Evolutionary conservation across 2,329 filamentous ascomycete genomes (phyloP), one percentile per base, ranked within the genome.

Genomic region (Ilyonectria robusta): DNA sequence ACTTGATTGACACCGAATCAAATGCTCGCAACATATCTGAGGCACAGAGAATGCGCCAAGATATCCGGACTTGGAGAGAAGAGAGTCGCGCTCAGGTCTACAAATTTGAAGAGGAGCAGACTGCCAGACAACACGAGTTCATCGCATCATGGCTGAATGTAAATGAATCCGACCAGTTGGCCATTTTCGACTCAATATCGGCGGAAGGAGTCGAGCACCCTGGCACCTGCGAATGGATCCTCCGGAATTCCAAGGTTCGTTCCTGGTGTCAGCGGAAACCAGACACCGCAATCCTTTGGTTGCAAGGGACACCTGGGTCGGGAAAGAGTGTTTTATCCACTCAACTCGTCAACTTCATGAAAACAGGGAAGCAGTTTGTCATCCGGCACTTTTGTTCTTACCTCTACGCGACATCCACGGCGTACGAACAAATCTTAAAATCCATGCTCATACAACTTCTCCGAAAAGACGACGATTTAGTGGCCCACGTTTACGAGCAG

Each of bases 1-100:
- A 62, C 0, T 61, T 82, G 1, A 69, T 82, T 5, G 80, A 82
- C 37, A 68, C 68, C 2, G 72, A 75, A n/a, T 80, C 79, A 0
- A 81, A 76, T n/a, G 78, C 80, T 0, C 61, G 54, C 1, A 55
- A 78, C 4, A 78, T 81, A 9, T 17, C 60, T 0, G 76, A 81
- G 21, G 71, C 74, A 0, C 68, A 62, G 7, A 4, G 10, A 13
- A 71, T 72, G 69, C 53, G 70, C 0, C 50, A 72, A 11, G 64
- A 72, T 0, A 66, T 72, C 9, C 62, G 26, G 2, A 2, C 19
- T 13, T 72, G 67, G 70, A 68, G 19, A 53, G 58, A 72, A 37
- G 65, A 72, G 17, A 65, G 57, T 19, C 35, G 37, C 21, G 37
- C 3, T 11, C 50, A 37, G 11, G 21, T 65, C 1, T 11, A 10